Evolutionary conservation across 2,329 filamentous ascomycete species (phyloP), one percentile per base, ranked within the genome.

Genomic region (Colletotrichum sp.): DNA sequence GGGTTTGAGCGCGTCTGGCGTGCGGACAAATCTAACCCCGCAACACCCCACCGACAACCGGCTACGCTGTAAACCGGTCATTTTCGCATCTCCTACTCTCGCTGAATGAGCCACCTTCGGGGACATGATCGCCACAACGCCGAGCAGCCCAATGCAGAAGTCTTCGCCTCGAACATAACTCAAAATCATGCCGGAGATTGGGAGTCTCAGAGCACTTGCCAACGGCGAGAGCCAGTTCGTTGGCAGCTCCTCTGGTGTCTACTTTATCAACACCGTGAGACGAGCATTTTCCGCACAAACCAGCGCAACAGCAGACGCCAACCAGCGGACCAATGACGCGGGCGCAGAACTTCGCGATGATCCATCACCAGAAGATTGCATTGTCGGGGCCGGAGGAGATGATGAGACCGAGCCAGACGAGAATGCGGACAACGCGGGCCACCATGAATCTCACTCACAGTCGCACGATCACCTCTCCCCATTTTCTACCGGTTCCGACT

Each of bases 251-350:
- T 89, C 86, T 55, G 89, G 89, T 5, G 87, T 90, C 60, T 90
- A 87, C 80, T 90, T 90, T 80, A 85, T 88, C 78, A 89, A 90
- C 74, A 90, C 89, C 1, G 89, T 90, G 71, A 87, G 87, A 57
- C 85, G 86, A 36, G 88, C 88, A n/a, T 90, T 90, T 79, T 85
- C 86, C 8, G 80, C 81, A 24, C 81, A 83, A 8, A 26, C 59
- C 18, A 57, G 34, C 8, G 4, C 18, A 74, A 76, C 6, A 72
- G 52, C 24, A 32, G 68, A 39, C 80, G 83, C 68, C 79, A 82
- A 18, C 2, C 52, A 59, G 28, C 28, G n/a, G 18, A 15, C 34
- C 28, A 18, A 16, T 21, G 21, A 5, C 4, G 21, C 6, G 10
- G 15, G n/a, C 6, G 32, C 30, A 7, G n/a, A 39, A 10, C n/a